Evolutionary conservation across 1,284 basidiomycete genomes (phyloP).

Genomic region (Tremellales sp.): DNA sequence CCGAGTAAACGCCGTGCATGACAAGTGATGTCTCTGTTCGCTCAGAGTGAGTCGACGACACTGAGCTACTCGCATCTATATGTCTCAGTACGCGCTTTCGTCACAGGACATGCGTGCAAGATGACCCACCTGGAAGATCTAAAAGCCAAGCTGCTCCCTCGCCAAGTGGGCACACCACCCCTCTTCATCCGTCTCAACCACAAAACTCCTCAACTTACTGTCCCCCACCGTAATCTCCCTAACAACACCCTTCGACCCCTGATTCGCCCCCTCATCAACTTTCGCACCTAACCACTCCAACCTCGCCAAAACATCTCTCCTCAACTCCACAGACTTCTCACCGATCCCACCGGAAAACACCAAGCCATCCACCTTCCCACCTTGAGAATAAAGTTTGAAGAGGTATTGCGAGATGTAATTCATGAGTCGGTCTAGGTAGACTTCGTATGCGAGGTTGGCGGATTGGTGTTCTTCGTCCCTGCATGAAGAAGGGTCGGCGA

Average conservation of each 20-base stretch:
- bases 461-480: constrained; percentile 31
- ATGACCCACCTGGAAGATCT: too few species aligned
- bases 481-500: constrained; percentile 41
- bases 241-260: constrained; percentile 30
- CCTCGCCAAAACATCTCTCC: constrained; percentile 57
- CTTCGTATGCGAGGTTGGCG: constrained; percentile 61
- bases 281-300: constrained; percentile 61
- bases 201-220: constrained; percentile 47
- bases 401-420: constrained; percentile 69
- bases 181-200: constrained; percentile 55
- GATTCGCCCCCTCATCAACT: constrained; percentile 52
- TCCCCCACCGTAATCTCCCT: constrained; percentile 40
- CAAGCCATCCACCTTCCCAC: constrained; percentile 61
- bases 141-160: constrained; percentile 34
- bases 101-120: too few species aligned
- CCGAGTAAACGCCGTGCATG: too few species aligned
- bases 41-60: too few species aligned
- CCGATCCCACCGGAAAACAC: constrained; percentile 85
- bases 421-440: constrained; percentile 70
- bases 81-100: too few species aligned
- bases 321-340: constrained; percentile 62
- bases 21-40: too few species aligned
- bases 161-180: constrained; percentile 39
- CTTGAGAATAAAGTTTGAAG: constrained; percentile 59
- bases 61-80: too few species aligned